phyloP scores from a whole-genome alignment of 208 protist species.

The Perkinsela sp. region DNA sequence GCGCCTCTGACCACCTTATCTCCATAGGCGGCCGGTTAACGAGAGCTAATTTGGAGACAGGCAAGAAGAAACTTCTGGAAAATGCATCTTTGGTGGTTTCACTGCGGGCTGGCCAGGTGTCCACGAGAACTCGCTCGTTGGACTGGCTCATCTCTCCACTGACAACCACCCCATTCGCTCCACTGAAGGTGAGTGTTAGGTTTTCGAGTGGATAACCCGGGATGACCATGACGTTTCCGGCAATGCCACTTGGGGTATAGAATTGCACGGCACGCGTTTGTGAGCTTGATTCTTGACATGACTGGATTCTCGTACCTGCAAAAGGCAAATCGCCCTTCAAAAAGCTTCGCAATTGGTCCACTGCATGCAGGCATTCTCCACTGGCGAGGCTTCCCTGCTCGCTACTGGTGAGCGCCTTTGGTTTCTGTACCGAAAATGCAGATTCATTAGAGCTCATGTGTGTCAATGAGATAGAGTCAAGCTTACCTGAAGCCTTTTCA shows the following conservation, averaged over 20 bases:
- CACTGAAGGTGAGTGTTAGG: not conserved
- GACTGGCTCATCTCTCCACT: not conserved
- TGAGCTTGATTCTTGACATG: not conserved
- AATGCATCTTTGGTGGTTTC: not conserved
- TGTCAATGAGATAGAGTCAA: not conserved
- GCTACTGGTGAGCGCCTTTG: too few species aligned
- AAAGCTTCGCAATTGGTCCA: not conserved
- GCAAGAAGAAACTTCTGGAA: not conserved
- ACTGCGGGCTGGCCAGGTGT: not conserved
- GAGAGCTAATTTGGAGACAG: not conserved
- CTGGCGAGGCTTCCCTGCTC: not conserved
- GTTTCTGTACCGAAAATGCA: too few species aligned
- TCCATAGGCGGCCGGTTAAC: not conserved
- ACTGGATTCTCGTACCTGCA: not conserved
- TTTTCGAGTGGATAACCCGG: not conserved
- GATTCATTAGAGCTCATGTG: not conserved
- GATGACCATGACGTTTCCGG: not conserved
- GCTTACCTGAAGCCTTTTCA: not conserved
- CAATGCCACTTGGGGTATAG: not conserved
- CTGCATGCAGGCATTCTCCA: not conserved
- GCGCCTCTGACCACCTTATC: not conserved
- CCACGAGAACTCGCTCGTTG: not conserved
- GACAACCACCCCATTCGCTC: not conserved
- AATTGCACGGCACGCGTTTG: not conserved
- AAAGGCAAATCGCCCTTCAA: not conserved